Base-by-base conservation (phyloP, 441 rosid genomes). In the Iberis amara region DNA sequence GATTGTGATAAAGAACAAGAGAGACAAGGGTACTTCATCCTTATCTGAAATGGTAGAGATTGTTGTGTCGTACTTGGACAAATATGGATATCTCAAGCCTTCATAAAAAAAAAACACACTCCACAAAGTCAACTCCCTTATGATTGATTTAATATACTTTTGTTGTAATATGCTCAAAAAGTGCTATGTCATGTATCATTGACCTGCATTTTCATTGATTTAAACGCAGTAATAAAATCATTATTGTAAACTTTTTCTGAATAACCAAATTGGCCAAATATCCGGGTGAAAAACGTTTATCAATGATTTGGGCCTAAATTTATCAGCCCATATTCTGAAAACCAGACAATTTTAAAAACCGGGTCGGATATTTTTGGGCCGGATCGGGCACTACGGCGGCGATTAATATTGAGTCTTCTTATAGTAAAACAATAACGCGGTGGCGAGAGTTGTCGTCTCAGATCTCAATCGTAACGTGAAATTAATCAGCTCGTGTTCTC, bases 41-140 rank as follows among this genome's bases (percentile, higher is more conserved):
- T 83, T 81, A 0, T 14, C 48, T 44, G 85, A 82, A 21, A 75
- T 86, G 89, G 89, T 89, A 23, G 85, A 80, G 65, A 68, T 58
- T 38, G 88, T 89, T 48, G 69, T 79, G 13, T 52, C 80, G 23
- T 83, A 79, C 71, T 66, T 89, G 75, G 82, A 82, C 42, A 71
- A 71, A 48, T 73, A 80, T 62, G 94, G 90, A 10, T 83, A 71
- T 72, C 74, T 82, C 61, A 55, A 47, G 56, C 30, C 23, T 0
- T 48, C 51, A 5, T 65, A 52, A 11, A 33, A 31, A 30, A 52
- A 11, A 33, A 31, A n/a, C n/a, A 30, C 41, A 58, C 38, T 30
- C 24, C 38, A 37, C 33, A 38, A 38, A 32, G 5, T 33, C 39
- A 47, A 24, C 27, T 4, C 27, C 27, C 4, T 24, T 2, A 24